A percentile compares a stretch with the other conserved stretches of the same genome.
Conservation (phyloP, 2,329 filamentous ascomycete genomes). For the Akanthomyces dipterigenus region DNA sequence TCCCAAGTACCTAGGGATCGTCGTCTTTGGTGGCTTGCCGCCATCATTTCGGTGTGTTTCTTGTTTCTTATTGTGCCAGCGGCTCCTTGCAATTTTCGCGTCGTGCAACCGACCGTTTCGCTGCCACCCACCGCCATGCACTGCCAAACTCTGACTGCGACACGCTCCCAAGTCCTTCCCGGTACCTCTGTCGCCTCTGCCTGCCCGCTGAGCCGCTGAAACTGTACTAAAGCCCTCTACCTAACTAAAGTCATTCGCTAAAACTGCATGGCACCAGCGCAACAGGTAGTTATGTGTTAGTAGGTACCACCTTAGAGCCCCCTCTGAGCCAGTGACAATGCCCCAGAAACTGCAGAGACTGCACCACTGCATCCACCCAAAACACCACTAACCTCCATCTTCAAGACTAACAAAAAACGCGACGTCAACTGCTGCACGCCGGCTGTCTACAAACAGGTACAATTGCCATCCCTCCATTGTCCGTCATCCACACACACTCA, state of each 20-base stretch:
- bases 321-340: neutral
- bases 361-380: neutral
- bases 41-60: neutral
- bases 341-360: neutral
- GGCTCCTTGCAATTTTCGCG: neutral
- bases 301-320: neutral
- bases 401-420: neutral
- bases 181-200: neutral
- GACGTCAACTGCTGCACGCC: neutral
- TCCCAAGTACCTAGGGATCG: neutral
- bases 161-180: neutral
- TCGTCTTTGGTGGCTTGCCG: neutral
- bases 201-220: neutral
- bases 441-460: neutral
- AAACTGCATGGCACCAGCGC: too few relatives aligned
- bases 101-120: neutral
- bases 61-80: neutral
- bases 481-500: neutral
- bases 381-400: neutral
- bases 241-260: neutral
- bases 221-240: too few relatives aligned
- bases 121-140: too few relatives aligned
- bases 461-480: neutral
- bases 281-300: too few relatives aligned
- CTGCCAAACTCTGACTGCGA: too few relatives aligned